Evolutionary conservation across 345 rosid species (phyloP), one percentile per base, ranked within the genome.

Genomic region (Arabis hirsuta): DNA sequence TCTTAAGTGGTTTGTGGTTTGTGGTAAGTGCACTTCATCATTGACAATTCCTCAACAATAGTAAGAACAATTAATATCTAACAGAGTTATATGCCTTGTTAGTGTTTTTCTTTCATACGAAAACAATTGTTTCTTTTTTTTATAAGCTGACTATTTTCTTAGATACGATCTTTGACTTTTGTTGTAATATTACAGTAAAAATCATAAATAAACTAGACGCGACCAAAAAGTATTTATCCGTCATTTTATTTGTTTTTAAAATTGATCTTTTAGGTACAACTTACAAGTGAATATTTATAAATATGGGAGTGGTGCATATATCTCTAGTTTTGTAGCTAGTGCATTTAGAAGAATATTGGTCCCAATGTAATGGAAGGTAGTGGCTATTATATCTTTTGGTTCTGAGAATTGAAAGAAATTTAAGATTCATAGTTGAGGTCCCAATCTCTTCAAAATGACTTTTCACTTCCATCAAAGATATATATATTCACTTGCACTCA

Each of bases 1-100:
- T 65, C 45, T 29, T 47, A 32, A 74, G 58, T 59, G 78, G 38
- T 74, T 42, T 61, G 68, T 74, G 62, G 56, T 59, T 29, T 61
- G 68, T 74, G 62, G 56, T 59, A 19, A 60, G 63, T 74, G 73
- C 73, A 74, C 62, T 74, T 60, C 63, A 61, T 67, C 69, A 67
- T 74, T 74, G 73, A 60, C 78, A n/a, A n/a, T n/a, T n/a, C n/a
- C n/a, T n/a, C n/a, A n/a, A n/a, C n/a, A n/a, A n/a, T n/a, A n/a
- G 31, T 52, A 52, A 46, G 43, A 59, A 51, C 55, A 67, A 67
- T 67, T 60, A 67, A 67, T 60, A 5, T 67, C 26, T 51, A 32
- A 1, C 57, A 74, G 56, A 74, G 4, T 22, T 42, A 6, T 29
- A 67, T 61, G 44, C 53, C 69, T 67, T 61, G 12, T 61, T 52